A percentile compares a stretch with the other conserved stretches of the same genome.
Evolutionary conservation across 176 grass and related monocot species (phyloP).

Genomic region (Hsuehochloa calcarea): DNA sequence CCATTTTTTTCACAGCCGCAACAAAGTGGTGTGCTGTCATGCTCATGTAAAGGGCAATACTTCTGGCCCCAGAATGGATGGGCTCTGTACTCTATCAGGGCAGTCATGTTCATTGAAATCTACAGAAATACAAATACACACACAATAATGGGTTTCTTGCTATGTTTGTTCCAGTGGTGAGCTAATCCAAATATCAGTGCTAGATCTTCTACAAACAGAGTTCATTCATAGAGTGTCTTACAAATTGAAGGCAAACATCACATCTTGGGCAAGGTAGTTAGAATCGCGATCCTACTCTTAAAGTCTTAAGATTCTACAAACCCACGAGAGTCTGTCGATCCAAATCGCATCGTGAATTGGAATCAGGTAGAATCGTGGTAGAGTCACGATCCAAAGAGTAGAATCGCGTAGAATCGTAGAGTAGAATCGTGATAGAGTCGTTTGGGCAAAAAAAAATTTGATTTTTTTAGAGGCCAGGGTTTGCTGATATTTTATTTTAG

Average conservation of each 20-base stretch:
- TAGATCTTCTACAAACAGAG: not conserved
- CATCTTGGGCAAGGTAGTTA: constrained; percentile 96
- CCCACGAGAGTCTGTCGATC: no score
- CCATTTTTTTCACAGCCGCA: constrained; percentile 92
- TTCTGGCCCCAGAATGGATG: constrained; percentile 94
- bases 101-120: constrained; percentile 72
- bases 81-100: constrained; percentile 78
- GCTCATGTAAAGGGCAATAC: constrained; percentile 82
- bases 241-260: constrained; percentile 93
- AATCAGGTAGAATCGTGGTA: no score
- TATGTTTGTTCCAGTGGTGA: not conserved
- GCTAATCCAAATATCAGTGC: not conserved
- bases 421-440: no score
- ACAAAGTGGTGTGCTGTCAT: constrained; percentile 62
- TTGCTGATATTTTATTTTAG: no score
- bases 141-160: not conserved
- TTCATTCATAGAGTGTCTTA: constrained; percentile 46
- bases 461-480: no score
- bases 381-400: no score
- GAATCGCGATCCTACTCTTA: no score
- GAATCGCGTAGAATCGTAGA: no score
- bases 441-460: no score
- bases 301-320: no score
- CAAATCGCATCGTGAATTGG: no score
- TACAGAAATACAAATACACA: constrained; percentile 21